Base-by-base conservation (phyloP, 2,329 filamentous ascomycete species). In the Colletotrichum nymphaeae region DNA sequence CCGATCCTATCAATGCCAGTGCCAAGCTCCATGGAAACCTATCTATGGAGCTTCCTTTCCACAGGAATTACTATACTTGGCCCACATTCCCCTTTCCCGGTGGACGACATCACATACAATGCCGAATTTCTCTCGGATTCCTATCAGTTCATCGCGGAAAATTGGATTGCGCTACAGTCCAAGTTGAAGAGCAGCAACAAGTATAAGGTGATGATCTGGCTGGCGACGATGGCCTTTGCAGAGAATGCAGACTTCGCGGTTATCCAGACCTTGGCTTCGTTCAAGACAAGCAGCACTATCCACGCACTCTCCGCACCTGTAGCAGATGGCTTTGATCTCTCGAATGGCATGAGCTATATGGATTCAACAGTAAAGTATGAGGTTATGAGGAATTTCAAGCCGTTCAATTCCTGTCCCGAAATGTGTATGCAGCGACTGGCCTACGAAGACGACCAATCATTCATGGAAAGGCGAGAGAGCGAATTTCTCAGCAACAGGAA, bases 201-300 rank as follows among this genome's bases (percentile, higher is more conserved):
- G 37, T 76, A 57, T 30, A 60, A 72, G 6, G 3, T 75, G 2
- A 73, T 77, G 69, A 76, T 76, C n/a, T 78, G 74, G 70, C 68
- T 78, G 1, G 60, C 75, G 1, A 77, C 76, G 3, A 46, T 78
- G 14, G 76, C 76, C 0, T 78, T 75, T 53, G 55, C 74, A 6
- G 11, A 62, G 7, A 4, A 52, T 4, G 59, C 62, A 6, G 69
- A 74, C 26, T 63, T 67, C 30, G 3, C 30, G 4, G 30, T 76
- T 19, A 63, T 77, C 22, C 75, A 76, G 14, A 49, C 63, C 2
- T 55, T 77, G 7, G 75, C 72, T 1, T 49, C 58, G 0, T 55
- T 77, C 22, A 22, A 26, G 3, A 64, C 59, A 5, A 42, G n/a
- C 6, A 19, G 22, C 7, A n/a, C 9, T 22, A 11, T 57, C 5